Evolutionary conservation across 2,329 filamentous ascomycete species (phyloP).

Genomic region (Aureobasidium lini): DNA sequence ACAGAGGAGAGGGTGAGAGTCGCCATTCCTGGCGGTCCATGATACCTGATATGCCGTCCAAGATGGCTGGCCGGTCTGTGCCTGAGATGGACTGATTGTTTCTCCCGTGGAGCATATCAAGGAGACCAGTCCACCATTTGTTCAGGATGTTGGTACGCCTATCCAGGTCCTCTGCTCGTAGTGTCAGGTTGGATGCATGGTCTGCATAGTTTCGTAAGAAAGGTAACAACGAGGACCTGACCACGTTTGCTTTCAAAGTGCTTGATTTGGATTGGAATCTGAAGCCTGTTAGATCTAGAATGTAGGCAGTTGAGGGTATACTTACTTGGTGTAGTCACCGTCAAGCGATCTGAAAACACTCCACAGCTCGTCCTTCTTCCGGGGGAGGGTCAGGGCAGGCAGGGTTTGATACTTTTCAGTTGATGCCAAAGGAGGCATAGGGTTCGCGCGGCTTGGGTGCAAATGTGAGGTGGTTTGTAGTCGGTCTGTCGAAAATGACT

Average conservation of each 20-base stretch:
- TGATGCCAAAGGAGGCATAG: conserved; percentile 35
- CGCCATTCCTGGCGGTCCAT: conserved; percentile 90
- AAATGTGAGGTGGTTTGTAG: conserved; percentile 32
- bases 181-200: conserved; percentile 56
- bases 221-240: conserved; percentile 65
- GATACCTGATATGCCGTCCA: conserved; percentile 71
- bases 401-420: conserved; percentile 32
- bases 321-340: conserved; percentile 58
- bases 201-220: conserved; percentile 65
- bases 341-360: conserved; percentile 60
- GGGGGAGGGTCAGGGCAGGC: conserved; percentile 24
- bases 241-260: conserved; percentile 65
- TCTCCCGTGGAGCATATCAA: conserved; percentile 73
- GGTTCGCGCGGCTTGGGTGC: conserved; percentile 32
- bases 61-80: conserved; percentile 71
- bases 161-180: conserved; percentile 77
- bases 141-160: conserved; percentile 71
- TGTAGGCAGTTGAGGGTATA: conserved; percentile 14
- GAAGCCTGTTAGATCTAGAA: neutral
- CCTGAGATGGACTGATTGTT: conserved; percentile 71
- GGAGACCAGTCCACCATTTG: conserved; percentile 80
- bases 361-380: conserved; percentile 64
- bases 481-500: conserved; percentile 43
- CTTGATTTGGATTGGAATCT: conserved; percentile 67
- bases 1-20: conserved; percentile 59